Base-by-base conservation (phyloP, 495 filamentous ascomycete species). In the Hyaloscypha variabilis region DNA sequence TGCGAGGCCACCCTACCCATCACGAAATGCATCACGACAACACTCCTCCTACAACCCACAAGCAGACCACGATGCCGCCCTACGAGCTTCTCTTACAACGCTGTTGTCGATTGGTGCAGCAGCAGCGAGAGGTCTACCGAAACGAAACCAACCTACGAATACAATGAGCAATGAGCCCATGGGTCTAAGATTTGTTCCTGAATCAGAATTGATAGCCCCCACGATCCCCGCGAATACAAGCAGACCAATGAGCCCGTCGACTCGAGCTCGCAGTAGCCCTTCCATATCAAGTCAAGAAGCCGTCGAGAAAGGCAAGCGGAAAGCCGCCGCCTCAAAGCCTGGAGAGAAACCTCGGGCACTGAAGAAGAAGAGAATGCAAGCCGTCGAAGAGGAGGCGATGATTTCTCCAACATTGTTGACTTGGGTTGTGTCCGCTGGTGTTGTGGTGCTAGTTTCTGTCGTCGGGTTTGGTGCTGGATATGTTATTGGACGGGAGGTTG, bases 391-490 rank as follows among this genome's bases (percentile, higher is more conserved):
- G 19, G 56, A 73, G 42, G 66, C 49, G 0, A 51, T 82, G 28
- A 78, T 90, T 64, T 82, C 81, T 61, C 93, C 93, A 0, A 94
- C 92, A 0, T 76, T 97, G 8, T 82, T 97, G 74, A 96, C 94
- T 0, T 96, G 96, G 91, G 90, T 96, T 3, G 85, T 97, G 42
- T 91, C 88, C 49, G 95, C 95, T 0, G 94, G 95, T 0, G 94
- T 97, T 5, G 91, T 99, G 8, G 91, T 99, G 11, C 79, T 98
- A 2, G 88, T 98, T 49, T 91, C 90, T 2, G 95, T 94, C 2
- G 88, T 97, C 57, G 94, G 93, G 63, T 99, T 98, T 71, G 91
- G 92, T 0, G 95, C 95, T 0, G 95, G 95, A 0, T 98, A 96
- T 71, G 91, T 91, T 13, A 85, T 97, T 21, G 95, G 95, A 31